Conservation (phyloP, 1,284 basidiomycete species). For the Albatrellus sp. region DNA sequence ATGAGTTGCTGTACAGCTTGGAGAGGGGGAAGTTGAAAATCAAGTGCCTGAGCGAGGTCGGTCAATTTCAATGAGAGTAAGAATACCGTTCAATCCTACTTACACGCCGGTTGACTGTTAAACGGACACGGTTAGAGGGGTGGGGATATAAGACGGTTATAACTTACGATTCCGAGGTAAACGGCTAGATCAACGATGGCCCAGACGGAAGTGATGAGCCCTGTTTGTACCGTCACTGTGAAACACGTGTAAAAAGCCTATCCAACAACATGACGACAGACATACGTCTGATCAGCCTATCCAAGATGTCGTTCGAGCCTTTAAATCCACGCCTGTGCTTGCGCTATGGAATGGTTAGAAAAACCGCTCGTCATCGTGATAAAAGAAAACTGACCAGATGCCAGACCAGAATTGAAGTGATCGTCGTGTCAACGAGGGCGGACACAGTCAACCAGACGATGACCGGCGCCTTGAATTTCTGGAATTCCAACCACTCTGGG, state of each 20-base stretch:
- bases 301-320: slow-evolving; percentile 6
- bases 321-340: slow-evolving; percentile 7
- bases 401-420: slow-evolving; percentile 17
- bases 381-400: slow-evolving; percentile 15
- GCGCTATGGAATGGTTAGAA: slow-evolving; percentile 1
- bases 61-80: background rate
- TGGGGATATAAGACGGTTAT: background rate
- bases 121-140: background rate
- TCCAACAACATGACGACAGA: background rate
- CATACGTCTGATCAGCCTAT: slow-evolving; percentile 7
- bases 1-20: slow-evolving; percentile 24
- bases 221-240: slow-evolving; percentile 19
- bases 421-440: slow-evolving; percentile 18
- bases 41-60: slow-evolving; percentile 13
- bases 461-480: slow-evolving; percentile 19
- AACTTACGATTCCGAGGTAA: slow-evolving; percentile 13
- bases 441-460: slow-evolving; percentile 20
- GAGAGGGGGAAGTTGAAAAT: slow-evolving; percentile 21
- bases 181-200: slow-evolving; percentile 15
- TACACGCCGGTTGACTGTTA: slow-evolving; percentile 5
- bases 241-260: background rate
- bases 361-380: background rate
- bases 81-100: background rate
- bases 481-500: slow-evolving; percentile 17
- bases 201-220: slow-evolving; percentile 15